Percentiles rank a stretch among this genome's conserved stretches.
phyloP scores from a whole-genome alignment of 495 filamentous ascomycete genomes.

The Lophiostoma macrostomum region DNA sequence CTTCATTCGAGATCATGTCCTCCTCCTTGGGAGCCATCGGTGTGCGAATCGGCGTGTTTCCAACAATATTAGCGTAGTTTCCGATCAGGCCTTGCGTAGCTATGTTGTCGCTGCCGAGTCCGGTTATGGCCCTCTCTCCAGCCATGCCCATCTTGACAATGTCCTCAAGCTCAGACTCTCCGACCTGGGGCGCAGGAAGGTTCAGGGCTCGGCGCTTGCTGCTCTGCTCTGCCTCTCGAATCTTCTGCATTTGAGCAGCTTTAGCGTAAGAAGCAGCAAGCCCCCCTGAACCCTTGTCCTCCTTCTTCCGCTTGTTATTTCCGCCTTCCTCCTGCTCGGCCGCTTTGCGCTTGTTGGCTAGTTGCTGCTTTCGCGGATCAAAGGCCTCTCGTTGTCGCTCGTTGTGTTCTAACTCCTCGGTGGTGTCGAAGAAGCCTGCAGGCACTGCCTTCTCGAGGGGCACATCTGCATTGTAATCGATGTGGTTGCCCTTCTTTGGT shows the following conservation, averaged over 20 bases:
- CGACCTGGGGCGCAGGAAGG: slow-evolving; percentile 84
- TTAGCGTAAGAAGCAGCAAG: slow-evolving; percentile 85
- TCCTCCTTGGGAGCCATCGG: slow-evolving; percentile 87
- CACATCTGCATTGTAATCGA: slow-evolving; percentile 99
- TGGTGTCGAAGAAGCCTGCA: slow-evolving; percentile 90
- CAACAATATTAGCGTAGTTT: slow-evolving; percentile 77
- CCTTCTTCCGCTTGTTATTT: slow-evolving; percentile 82
- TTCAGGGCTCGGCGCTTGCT: slow-evolving; percentile 80
- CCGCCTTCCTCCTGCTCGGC: slow-evolving; percentile 72
- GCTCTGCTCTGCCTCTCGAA: slow-evolving; percentile 93
- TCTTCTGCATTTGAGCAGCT: slow-evolving; percentile 92
- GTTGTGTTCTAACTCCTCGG: slow-evolving; percentile 73
- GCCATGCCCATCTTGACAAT: slow-evolving; percentile 99
- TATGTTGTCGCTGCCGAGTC: slow-evolving; percentile 73
- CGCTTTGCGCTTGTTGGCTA: slow-evolving; percentile 92
- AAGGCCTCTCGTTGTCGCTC: slow-evolving; percentile 85
- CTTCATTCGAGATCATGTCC: slow-evolving; percentile 94
- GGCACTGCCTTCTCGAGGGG: slow-evolving; percentile 92
- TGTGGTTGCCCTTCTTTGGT: slow-evolving; percentile 89
- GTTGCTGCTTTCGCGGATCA: slow-evolving; percentile 89
- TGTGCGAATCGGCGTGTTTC: slow-evolving; percentile 84
- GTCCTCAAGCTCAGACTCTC: slow-evolving; percentile 88
- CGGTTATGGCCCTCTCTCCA: slow-evolving; percentile 83
- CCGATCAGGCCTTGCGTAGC: slow-evolving; percentile 81
- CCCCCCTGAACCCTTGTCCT: slow-evolving; percentile 75